These are phyloP conservation scores for Corynascus novoguineensis DNA, from an alignment of 495 filamentous ascomycete genomes.

Conservation along the genomic window DNA sequence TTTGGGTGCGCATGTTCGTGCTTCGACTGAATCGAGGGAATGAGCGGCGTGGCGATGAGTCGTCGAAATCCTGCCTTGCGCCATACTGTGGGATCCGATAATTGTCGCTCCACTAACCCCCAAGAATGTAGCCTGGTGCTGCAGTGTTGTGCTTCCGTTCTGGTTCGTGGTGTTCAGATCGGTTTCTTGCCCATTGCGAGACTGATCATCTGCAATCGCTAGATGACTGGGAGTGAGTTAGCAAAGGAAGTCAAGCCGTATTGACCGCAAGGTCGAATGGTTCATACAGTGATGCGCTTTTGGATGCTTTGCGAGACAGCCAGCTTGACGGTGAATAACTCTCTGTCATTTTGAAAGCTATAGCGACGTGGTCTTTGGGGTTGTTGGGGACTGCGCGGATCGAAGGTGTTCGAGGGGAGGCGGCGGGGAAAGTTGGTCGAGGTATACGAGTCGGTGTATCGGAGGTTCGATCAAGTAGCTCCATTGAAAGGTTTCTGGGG, in stretches of 20 bases:
- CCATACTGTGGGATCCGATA: not conserved
- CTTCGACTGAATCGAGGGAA: not conserved
- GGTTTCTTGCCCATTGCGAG: not conserved
- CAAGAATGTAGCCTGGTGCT: not conserved
- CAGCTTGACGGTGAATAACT: slow-evolving; percentile 16
- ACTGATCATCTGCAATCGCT: not conserved
- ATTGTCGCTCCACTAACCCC: not conserved
- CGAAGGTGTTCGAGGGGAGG: slow-evolving; percentile 9
- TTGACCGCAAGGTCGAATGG: not conserved
- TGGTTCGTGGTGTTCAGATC: not conserved
- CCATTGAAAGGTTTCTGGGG: not conserved
- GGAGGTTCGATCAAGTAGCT: not conserved
- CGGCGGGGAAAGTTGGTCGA: slow-evolving; percentile 7
- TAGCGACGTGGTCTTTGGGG: not conserved
- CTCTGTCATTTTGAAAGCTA: slow-evolving; percentile 28
- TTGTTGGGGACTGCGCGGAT: slow-evolving; percentile 17
- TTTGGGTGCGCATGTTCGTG: slow-evolving; percentile 3
- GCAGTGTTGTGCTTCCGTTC: not conserved
- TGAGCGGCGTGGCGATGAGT: not conserved
- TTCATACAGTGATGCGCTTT: slow-evolving; percentile 1
- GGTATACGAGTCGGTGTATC: slow-evolving; percentile 7
- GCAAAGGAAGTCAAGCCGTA: not conserved
- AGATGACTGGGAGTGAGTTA: slow-evolving; percentile 3
- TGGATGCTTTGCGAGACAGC: slow-evolving; percentile 16
- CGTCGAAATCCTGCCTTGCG: not conserved